Percentiles rank a stretch among this genome's conserved stretches.
These are phyloP conservation scores for Pterulicium gracile DNA, from an alignment of 1,284 basidiomycete genomes.

Conservation along the genomic window DNA sequence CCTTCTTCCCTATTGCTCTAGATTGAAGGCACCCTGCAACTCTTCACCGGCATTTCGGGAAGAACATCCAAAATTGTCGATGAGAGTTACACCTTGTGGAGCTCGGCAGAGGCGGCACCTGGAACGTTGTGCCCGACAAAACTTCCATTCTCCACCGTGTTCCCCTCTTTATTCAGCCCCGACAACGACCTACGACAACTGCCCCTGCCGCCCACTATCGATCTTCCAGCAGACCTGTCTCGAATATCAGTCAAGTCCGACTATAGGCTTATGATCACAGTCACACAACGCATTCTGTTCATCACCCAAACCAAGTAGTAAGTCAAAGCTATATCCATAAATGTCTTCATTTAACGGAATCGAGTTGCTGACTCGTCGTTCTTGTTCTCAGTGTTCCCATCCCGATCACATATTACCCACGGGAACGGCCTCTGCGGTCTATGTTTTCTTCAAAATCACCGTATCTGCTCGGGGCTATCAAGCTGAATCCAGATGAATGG, in stretches of 20 bases:
- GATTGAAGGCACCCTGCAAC: background rate
- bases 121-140: background rate
- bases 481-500: background rate
- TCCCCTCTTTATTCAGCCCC: background rate
- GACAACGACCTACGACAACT: background rate
- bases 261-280: background rate
- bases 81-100: background rate
- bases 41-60: background rate
- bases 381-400: background rate
- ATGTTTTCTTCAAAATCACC: background rate
- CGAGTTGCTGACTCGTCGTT: no score
- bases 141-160: background rate
- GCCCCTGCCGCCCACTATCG: background rate
- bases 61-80: background rate
- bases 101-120: background rate
- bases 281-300: background rate
- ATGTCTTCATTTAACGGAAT: background rate
- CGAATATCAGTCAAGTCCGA: background rate
- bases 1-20: background rate
- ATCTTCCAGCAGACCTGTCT: background rate
- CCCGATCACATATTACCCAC: background rate
- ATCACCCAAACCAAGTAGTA: background rate
- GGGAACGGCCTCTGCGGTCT: background rate
- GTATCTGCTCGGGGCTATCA: background rate
- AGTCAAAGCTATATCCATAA: background rate